Percentiles rank a stretch among this genome's conserved stretches.
These are phyloP conservation scores for Pseudopyricularia cyperi DNA, from an alignment of 2,329 filamentous ascomycete genomes.

Conservation along the genomic window DNA sequence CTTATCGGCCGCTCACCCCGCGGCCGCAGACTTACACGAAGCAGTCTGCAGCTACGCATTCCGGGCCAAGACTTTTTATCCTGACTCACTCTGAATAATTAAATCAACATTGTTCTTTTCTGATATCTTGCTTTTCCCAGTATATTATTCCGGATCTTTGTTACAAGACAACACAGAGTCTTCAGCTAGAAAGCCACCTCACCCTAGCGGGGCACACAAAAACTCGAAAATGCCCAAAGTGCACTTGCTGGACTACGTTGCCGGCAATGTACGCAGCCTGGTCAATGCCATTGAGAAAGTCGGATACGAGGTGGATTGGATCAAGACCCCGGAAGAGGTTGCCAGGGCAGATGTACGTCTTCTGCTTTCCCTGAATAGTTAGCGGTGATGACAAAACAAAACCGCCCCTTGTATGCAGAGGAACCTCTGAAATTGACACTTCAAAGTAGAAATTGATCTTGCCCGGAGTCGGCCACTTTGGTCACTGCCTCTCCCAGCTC, in stretches of 20 bases:
- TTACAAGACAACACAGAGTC: not conserved
- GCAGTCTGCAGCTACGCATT: too few species aligned
- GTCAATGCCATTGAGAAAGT: conserved; percentile 96
- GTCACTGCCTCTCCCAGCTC: conserved; percentile 84
- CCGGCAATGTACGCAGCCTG: conserved; percentile 88
- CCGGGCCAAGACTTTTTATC: too few species aligned
- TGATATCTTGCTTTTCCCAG: too few species aligned
- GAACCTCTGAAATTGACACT: not conserved
- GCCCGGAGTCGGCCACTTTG: conserved; percentile 94
- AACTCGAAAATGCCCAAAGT: conserved; percentile 41
- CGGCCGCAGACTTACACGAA: not conserved
- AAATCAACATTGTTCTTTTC: too few species aligned
- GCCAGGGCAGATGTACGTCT: conserved; percentile 63
- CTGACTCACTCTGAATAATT: too few species aligned
- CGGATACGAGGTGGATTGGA: conserved; percentile 87
- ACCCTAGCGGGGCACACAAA: not conserved
- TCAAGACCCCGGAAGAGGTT: conserved; percentile 74
- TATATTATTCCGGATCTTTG: too few species aligned
- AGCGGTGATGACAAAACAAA: not conserved
- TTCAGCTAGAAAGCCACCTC: not conserved
- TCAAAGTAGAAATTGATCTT: conserved; percentile 63
- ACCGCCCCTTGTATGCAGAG: not conserved
- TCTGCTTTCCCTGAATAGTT: not conserved
- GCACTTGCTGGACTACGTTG: conserved; percentile 76
- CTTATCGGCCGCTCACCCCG: not conserved